phyloP scores from a whole-genome alignment of 2,329 filamentous ascomycete genomes.

The Colletotrichum sp. region DNA sequence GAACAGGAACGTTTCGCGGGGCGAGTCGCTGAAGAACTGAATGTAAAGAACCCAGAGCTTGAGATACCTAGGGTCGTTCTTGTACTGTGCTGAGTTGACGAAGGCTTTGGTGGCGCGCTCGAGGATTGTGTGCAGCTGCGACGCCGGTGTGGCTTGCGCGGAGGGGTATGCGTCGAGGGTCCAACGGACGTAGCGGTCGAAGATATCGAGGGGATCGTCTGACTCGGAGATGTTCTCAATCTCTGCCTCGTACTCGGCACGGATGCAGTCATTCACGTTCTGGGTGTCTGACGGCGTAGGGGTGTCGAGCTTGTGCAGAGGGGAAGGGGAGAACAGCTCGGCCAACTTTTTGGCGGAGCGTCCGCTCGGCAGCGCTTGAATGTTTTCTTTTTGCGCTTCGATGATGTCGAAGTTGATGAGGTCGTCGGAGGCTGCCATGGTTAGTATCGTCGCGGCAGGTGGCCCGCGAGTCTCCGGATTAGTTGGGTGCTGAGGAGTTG shows the following conservation, averaged over 20 bases:
- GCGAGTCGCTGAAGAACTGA: conserved; percentile 88
- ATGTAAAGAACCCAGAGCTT: conserved; percentile 96
- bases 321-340: conserved; percentile 75
- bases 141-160: conserved; percentile 88
- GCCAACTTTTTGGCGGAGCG: conserved; percentile 89
- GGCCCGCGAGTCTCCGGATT: conserved; percentile 14
- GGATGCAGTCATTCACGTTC: conserved; percentile 78
- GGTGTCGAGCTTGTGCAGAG: conserved; percentile 61
- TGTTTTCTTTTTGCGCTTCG: conserved; percentile 97
- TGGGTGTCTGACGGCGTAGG: conserved; percentile 75
- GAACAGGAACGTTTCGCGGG: conserved; percentile 91
- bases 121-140: conserved; percentile 86
- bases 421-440: conserved; percentile 57
- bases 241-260: conserved; percentile 87
- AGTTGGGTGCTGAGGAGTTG: conserved; percentile 1
- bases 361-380: conserved; percentile 86
- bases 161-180: conserved; percentile 94
- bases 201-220: conserved; percentile 94
- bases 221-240: conserved; percentile 80
- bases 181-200: conserved; percentile 97
- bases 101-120: conserved; percentile 94
- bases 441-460: conserved; percentile 25
- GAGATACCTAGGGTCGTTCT: conserved; percentile 92
- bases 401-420: conserved; percentile 87
- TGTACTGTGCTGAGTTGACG: conserved; percentile 84